phyloP scores from a whole-genome alignment of 148 eudicot species.

The Talinum fruticosum region DNA sequence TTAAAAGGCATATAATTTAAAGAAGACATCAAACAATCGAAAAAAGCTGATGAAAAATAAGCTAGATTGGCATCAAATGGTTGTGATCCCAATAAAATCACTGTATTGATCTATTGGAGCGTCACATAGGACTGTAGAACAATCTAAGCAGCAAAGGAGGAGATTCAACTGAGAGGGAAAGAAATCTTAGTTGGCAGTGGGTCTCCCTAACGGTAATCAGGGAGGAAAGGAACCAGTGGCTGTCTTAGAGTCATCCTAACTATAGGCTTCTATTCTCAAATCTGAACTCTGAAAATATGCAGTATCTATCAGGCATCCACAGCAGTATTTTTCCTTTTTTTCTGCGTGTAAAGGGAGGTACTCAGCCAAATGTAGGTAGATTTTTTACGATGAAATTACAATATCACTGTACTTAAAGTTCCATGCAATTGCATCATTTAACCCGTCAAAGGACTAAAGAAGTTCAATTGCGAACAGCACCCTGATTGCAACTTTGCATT shows the following conservation, averaged over 20 bases:
- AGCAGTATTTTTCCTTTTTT: not conserved
- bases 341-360: not conserved
- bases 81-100: not conserved
- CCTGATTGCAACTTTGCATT: not conserved
- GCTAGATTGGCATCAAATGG: not conserved
- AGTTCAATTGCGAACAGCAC: not conserved
- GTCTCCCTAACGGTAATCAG: not conserved
- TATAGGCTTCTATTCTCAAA: not conserved
- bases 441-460: not conserved
- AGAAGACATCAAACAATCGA: not conserved
- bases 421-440: not conserved
- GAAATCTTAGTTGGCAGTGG: not conserved
- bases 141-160: not conserved
- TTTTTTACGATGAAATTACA: not conserved
- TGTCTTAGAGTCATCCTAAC: not conserved
- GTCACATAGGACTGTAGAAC: not conserved
- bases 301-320: not conserved
- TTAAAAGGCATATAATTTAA: not conserved
- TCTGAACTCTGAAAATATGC: not conserved
- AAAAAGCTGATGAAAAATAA: not conserved
- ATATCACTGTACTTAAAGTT: not conserved
- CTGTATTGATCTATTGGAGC: not conserved
- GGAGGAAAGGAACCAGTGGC: not conserved
- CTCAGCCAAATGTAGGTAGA: not conserved
- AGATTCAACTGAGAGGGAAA: not conserved